Conservation (phyloP, 2,329 filamentous ascomycete genomes). For the Phaeophleospora eucalypticola region DNA sequence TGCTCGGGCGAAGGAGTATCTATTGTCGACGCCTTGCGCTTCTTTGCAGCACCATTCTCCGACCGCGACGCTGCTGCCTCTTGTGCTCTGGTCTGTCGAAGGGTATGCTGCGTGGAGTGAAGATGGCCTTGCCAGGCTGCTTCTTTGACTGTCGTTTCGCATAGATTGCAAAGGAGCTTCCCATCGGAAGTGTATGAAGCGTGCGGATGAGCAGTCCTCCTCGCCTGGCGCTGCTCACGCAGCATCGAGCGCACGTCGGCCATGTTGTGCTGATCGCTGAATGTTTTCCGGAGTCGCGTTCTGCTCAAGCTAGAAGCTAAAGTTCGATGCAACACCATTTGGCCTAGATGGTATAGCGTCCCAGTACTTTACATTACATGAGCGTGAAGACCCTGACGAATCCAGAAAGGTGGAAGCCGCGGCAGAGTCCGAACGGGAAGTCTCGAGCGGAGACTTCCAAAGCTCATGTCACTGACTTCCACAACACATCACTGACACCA, state of each 20-base stretch:
- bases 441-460: background rate
- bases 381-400: background rate
- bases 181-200: constrained; percentile 65
- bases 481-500: background rate
- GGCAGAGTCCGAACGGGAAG: too few species aligned
- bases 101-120: constrained; percentile 47
- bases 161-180: constrained; percentile 64
- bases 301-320: background rate
- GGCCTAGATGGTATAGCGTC: too few species aligned
- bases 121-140: constrained; percentile 63
- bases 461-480: background rate
- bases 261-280: too few species aligned
- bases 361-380: too few species aligned
- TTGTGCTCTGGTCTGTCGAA: constrained; percentile 30
- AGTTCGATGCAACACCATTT: background rate
- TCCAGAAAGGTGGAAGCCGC: background rate
- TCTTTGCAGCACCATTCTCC: constrained; percentile 40
- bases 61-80: constrained; percentile 30
- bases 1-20: constrained; percentile 14
- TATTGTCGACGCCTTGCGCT: constrained; percentile 47
- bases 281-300: background rate
- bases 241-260: constrained; percentile 75
- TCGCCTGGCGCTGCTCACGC: constrained; percentile 69
- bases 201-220: constrained; percentile 67
- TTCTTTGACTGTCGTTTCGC: constrained; percentile 63